Conservation (phyloP, 2,329 filamentous ascomycete species). For the Tympanopsis confertula region DNA sequence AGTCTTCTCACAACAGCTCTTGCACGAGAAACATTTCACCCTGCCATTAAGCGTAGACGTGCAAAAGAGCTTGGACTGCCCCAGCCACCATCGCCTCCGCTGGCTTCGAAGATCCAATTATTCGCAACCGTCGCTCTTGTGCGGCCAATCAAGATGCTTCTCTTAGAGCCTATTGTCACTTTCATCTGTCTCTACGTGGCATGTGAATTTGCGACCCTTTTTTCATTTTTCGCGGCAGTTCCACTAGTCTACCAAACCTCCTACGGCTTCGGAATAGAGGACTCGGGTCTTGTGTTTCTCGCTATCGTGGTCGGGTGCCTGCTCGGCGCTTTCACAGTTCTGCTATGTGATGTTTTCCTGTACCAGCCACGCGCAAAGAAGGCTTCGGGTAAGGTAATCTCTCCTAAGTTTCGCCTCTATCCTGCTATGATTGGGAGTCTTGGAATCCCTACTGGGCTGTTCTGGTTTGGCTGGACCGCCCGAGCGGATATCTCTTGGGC, state of each 20-base stretch:
- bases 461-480: constrained; percentile 47
- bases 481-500: constrained; percentile 33
- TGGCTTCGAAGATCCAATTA: constrained; percentile 10
- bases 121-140: constrained; percentile 31
- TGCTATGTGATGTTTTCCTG: constrained; percentile 25
- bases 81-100: constrained; percentile 10
- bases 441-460: constrained; percentile 38
- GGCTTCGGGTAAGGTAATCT: constrained; percentile 20
- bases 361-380: constrained; percentile 23
- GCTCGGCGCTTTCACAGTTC: constrained; percentile 26
- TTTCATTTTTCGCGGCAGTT: constrained; percentile 38
- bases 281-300: constrained; percentile 31
- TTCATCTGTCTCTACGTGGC: constrained; percentile 38
- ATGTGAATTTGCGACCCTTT: constrained; percentile 38
- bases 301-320: constrained; percentile 31
- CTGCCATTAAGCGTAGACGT: constrained; percentile 28
- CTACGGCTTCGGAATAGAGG: constrained; percentile 29
- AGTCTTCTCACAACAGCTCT: constrained; percentile 22
- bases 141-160: constrained; percentile 43
- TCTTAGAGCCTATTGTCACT: constrained; percentile 51
- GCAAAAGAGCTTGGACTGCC: constrained; percentile 20
- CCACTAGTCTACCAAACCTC: constrained; percentile 32
- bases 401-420: constrained; percentile 44
- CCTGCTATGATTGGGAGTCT: constrained; percentile 42
- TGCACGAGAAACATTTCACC: constrained; percentile 44